A percentile compares a stretch with the other conserved stretches of the same genome.
These are phyloP conservation scores for Gaultheria prostrata DNA, from an alignment of 148 eudicot species.

Conservation along the genomic window DNA sequence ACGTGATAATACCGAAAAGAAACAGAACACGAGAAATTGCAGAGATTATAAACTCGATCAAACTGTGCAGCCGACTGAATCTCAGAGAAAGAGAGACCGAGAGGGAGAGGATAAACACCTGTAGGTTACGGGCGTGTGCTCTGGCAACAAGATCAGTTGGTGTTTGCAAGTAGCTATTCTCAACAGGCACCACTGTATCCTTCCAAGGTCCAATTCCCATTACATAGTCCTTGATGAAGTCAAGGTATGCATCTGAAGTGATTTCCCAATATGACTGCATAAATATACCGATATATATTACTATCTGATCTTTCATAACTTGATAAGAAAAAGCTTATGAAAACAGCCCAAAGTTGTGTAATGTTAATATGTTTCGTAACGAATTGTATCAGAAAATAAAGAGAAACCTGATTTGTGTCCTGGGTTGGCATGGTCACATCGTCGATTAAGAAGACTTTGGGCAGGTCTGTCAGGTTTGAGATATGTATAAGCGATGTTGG, in stretches of 20 bases:
- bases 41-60: neutral
- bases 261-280: slow-evolving; percentile 80
- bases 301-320: neutral
- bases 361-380: neutral
- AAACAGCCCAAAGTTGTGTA: neutral
- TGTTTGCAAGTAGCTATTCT: slow-evolving; percentile 51
- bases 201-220: slow-evolving; percentile 99
- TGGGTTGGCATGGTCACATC: slow-evolving; percentile 59
- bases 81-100: neutral
- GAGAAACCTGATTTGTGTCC: slow-evolving; percentile 90
- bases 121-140: slow-evolving; percentile 82
- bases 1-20: neutral
- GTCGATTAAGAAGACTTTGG: slow-evolving; percentile 78
- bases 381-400: neutral
- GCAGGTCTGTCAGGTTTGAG: slow-evolving; percentile 78
- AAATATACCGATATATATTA: no score
- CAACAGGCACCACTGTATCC: slow-evolving; percentile 72
- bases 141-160: slow-evolving; percentile 91
- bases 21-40: neutral
- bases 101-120: slow-evolving; percentile 42
- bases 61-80: neutral
- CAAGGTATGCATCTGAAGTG: slow-evolving; percentile 82
- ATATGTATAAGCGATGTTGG: slow-evolving; percentile 76
- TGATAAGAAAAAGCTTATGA: neutral
- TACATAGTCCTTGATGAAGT: slow-evolving; percentile 68